Conservation (phyloP, 176 grass and related monocot species). For the Oryza punctata region DNA sequence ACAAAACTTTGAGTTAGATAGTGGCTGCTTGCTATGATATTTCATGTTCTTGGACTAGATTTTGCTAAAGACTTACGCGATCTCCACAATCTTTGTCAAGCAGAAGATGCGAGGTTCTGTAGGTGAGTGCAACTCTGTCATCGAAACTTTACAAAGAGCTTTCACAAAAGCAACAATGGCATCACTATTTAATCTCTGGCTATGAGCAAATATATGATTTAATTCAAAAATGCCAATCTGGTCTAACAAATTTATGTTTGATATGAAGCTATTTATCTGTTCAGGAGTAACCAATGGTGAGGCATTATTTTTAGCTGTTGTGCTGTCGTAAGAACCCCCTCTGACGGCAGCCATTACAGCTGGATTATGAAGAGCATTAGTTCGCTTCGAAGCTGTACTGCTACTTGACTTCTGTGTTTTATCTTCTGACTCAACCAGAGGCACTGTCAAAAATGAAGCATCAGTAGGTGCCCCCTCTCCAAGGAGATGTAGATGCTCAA, state of each 20-base stretch:
- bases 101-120: slow-evolving; percentile 97
- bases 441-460: slow-evolving; percentile 91
- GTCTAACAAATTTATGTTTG: slow-evolving; percentile 93
- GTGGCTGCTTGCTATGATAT: slow-evolving; percentile 2
- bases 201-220: slow-evolving; percentile 99
- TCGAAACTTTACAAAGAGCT: slow-evolving; percentile 96
- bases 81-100: slow-evolving; percentile 98
- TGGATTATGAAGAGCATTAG: slow-evolving; percentile 90
- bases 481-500: slow-evolving; percentile 94
- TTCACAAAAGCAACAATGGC: slow-evolving; percentile 99
- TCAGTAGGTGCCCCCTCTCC: slow-evolving; percentile 93
- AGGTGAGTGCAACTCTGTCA: slow-evolving; percentile 88
- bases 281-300: slow-evolving; percentile 77
- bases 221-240: slow-evolving; percentile 98
- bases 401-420: slow-evolving; percentile 45
- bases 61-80: slow-evolving; percentile 76
- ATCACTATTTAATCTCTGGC: slow-evolving; percentile 93
- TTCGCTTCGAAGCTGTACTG: slow-evolving; percentile 55
- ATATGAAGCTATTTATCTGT: slow-evolving; percentile 94
- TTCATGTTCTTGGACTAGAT: slow-evolving; percentile 30
- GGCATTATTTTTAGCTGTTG: slow-evolving; percentile 60
- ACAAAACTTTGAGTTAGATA: slow-evolving; percentile 29
- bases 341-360: slow-evolving; percentile 87
- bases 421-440: slow-evolving; percentile 62
- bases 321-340: slow-evolving; percentile 98